A percentile compares a stretch with the other conserved stretches of the same genome.
These are phyloP conservation scores for Plenodomus biglobosus DNA, from an alignment of 2,329 filamentous ascomycete species.

Conservation along the genomic window DNA sequence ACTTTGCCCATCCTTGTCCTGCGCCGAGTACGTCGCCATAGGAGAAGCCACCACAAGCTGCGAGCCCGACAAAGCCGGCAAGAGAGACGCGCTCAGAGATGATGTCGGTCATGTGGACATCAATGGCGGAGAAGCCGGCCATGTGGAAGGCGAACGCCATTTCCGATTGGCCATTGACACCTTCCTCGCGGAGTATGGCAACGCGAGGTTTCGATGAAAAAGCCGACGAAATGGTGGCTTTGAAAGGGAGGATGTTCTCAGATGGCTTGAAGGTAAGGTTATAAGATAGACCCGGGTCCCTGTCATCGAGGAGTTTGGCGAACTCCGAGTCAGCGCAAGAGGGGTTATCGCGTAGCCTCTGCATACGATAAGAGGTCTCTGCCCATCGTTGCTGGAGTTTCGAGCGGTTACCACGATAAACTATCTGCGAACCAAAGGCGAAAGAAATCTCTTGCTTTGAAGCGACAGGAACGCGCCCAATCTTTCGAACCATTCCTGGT, in stretches of 20 bases:
- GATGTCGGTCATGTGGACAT: conserved; percentile 94
- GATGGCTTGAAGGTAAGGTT: conserved; percentile 77
- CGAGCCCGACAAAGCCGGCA: conserved; percentile 80
- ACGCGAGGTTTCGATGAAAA: conserved; percentile 72
- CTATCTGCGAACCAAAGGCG: conserved; percentile 66
- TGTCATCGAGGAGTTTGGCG: conserved; percentile 69
- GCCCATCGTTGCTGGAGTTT: conserved; percentile 87
- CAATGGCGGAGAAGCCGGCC: conserved; percentile 87
- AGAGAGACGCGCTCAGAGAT: conserved; percentile 79
- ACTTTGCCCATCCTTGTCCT: conserved; percentile 96
- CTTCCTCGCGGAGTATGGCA: conserved; percentile 91
- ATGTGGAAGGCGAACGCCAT: conserved; percentile 95
- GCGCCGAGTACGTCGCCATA: conserved; percentile 91
- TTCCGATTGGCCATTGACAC: conserved; percentile 93
- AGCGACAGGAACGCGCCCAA: conserved; percentile 71
- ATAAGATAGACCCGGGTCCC: conserved; percentile 82
- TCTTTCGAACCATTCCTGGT: conserved; percentile 76
- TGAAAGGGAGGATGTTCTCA: conserved; percentile 72
- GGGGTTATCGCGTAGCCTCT: conserved; percentile 85
- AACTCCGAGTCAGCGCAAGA: conserved; percentile 83
- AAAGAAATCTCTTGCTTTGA: conserved; percentile 76
- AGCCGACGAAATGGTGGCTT: conserved; percentile 61
- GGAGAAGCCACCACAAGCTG: conserved; percentile 95
- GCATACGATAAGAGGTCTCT: conserved; percentile 86
- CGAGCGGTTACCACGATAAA: conserved; percentile 69